Evolutionary conservation across 495 filamentous ascomycete species (phyloP).

Genomic region (Penicillium diatomitis): DNA sequence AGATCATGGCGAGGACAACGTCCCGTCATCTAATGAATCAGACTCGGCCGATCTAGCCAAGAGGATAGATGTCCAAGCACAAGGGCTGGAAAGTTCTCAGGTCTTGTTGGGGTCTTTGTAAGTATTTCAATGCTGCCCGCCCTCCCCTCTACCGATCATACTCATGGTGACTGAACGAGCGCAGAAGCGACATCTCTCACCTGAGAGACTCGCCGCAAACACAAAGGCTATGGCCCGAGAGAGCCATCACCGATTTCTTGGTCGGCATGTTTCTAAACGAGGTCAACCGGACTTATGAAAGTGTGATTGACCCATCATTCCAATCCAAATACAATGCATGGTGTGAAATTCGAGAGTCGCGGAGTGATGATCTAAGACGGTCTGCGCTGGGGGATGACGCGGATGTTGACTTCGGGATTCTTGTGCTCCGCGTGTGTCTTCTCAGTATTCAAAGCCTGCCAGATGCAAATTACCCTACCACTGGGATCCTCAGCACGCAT

Average conservation of each 20-base stretch:
- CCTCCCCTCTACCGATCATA: no score
- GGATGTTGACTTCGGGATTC: slow-evolving; percentile 11
- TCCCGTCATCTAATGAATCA: slow-evolving; percentile 8
- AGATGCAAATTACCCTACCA: slow-evolving; percentile 9
- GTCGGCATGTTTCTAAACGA: slow-evolving; percentile 9
- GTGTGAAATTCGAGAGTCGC: slow-evolving; percentile 7
- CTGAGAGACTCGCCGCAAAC: not conserved
- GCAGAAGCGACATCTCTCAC: no score
- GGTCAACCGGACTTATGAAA: slow-evolving; percentile 11
- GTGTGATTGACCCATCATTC: slow-evolving; percentile 7
- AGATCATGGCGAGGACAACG: not conserved
- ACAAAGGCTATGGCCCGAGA: slow-evolving; percentile 8
- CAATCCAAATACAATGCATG: slow-evolving; percentile 8
- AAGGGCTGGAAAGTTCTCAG: not conserved
- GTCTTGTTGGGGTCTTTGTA: not conserved
- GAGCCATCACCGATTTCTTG: slow-evolving; percentile 8
- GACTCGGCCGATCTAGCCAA: slow-evolving; percentile 3
- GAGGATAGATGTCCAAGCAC: not conserved
- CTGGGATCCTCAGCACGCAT: slow-evolving; percentile 1
- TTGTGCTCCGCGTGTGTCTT: slow-evolving; percentile 13
- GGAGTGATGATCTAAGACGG: no score
- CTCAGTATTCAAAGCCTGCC: slow-evolving; percentile 11
- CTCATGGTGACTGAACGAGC: no score
- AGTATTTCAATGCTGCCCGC: no score
- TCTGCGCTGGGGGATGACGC: no score